Conservation (phyloP, 2,329 filamentous ascomycete genomes). For the Fusarium decemcellulare region DNA sequence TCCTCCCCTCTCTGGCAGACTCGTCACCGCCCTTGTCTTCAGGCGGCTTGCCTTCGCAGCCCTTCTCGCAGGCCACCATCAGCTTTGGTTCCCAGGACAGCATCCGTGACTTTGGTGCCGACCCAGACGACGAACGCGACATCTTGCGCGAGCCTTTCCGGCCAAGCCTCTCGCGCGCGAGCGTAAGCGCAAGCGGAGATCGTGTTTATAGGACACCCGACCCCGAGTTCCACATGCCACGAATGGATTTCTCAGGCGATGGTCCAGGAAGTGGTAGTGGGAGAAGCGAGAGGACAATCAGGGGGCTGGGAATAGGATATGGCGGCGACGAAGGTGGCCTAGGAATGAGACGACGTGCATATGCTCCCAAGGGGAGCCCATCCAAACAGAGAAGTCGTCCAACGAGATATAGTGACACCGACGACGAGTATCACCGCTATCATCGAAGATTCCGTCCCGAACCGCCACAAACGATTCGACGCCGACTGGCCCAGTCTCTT, state of each 20-base stretch:
- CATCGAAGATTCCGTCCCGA: constrained; percentile 21
- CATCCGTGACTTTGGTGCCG: constrained; percentile 66
- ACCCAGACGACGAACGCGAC: constrained; percentile 69
- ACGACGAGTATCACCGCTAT: constrained; percentile 33
- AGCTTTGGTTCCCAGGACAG: constrained; percentile 68
- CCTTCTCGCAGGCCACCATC: constrained; percentile 58
- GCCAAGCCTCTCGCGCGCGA: constrained; percentile 63
- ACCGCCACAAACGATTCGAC: constrained; percentile 39
- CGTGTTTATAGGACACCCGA: constrained; percentile 58
- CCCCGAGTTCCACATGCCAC: constrained; percentile 68
- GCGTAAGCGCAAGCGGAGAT: constrained; percentile 44
- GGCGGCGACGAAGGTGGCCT: constrained; percentile 22
- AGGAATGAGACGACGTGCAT: constrained; percentile 48
- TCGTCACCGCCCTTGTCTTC: constrained; percentile 56
- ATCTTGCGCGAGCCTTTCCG: constrained; percentile 69
- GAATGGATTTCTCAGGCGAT: constrained; percentile 58
- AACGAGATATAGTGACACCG: constrained; percentile 29
- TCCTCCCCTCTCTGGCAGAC: constrained; percentile 61
- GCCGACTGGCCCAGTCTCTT: constrained; percentile 53
- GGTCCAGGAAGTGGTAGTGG: constrained; percentile 49
- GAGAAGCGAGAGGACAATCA: constrained; percentile 52
- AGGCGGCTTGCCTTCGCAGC: constrained; percentile 61
- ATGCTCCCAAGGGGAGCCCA: constrained; percentile 39
- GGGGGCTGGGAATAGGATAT: constrained; percentile 43
- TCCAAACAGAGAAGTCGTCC: constrained; percentile 40